Percentiles rank a stretch among this genome's conserved stretches.
These are phyloP conservation scores for Phytopythium kandeliae DNA, from an alignment of 352 stramenopile species.

Conservation along the genomic window DNA sequence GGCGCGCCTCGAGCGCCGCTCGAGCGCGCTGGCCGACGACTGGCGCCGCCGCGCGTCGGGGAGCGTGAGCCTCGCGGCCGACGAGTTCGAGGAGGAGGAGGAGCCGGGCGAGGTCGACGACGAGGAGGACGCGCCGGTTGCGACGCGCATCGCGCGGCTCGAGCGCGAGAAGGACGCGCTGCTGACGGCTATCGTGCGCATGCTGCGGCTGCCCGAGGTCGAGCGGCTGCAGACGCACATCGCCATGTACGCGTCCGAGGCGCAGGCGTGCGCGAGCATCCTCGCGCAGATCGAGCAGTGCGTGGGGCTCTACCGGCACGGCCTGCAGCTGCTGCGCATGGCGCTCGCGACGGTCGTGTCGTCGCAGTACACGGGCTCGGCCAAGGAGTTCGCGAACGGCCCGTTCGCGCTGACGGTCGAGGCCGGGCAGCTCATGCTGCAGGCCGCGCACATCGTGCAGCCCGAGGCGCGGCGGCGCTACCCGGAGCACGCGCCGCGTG, in stretches of 20 bases:
- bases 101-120: conserved; percentile 8
- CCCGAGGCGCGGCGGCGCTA: conserved; percentile 67
- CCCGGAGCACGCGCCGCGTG: conserved; percentile 36
- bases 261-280: conserved; percentile 60
- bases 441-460: conserved; percentile 54
- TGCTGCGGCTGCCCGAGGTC: conserved; percentile 41
- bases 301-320: conserved; percentile 49
- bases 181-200: conserved; percentile 34
- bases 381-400: conserved; percentile 64
- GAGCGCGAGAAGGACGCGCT: conserved; percentile 60
- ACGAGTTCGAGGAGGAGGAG: conserved; percentile 7
- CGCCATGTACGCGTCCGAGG: conserved; percentile 66
- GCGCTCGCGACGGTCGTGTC: conserved; percentile 61
- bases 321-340: conserved; percentile 56
- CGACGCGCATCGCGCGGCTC: conserved; percentile 35
- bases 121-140: conserved; percentile 21
- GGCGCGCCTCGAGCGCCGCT: conserved; percentile 47
- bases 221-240: conserved; percentile 69
- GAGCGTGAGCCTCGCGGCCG: conserved; percentile 11
- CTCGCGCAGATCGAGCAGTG: conserved; percentile 63
- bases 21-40: conserved; percentile 39
- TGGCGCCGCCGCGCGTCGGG: conserved; percentile 35
- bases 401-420: conserved; percentile 66
- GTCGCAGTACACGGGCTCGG: conserved; percentile 53
- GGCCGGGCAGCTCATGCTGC: conserved; percentile 59